Conservation (phyloP, 1,139 yeast species). For the Scheffersomyces cryptocercus region DNA sequence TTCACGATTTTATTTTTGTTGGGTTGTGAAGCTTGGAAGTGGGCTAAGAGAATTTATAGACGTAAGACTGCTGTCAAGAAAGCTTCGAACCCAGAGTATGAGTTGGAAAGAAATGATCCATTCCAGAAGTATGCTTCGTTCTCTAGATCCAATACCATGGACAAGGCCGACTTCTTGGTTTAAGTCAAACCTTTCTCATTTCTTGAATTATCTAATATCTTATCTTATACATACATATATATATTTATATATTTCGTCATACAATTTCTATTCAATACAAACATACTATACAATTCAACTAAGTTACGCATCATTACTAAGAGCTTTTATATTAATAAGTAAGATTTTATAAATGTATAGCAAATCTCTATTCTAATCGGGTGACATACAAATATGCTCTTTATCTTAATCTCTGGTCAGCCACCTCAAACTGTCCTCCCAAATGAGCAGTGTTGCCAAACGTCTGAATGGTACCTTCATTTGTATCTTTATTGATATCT, state of each 20-base stretch:
- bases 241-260: not conserved
- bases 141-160: conserved; percentile 48
- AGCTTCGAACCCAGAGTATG: conserved; percentile 62
- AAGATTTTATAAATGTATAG: not conserved
- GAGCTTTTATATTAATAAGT: not conserved
- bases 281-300: too few relatives aligned
- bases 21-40: conserved; percentile 70
- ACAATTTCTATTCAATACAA: not conserved
- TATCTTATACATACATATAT: not conserved
- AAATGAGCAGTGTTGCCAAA: conserved; percentile 68
- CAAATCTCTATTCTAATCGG: too few relatives aligned
- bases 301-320: not conserved
- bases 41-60: conserved; percentile 58
- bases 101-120: conserved; percentile 63
- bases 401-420: conserved; percentile 45
- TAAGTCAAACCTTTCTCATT: not conserved
- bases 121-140: conserved; percentile 63
- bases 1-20: conserved; percentile 59
- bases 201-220: not conserved
- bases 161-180: conserved; percentile 6
- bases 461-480: conserved; percentile 43
- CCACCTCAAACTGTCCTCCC: conserved; percentile 56
- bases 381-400: not conserved
- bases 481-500: conserved; percentile 46
- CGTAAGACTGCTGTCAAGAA: conserved; percentile 31